Evolutionary conservation across 139 green algal species (phyloP).

Genomic region (Chlamydomonas sp.): DNA sequence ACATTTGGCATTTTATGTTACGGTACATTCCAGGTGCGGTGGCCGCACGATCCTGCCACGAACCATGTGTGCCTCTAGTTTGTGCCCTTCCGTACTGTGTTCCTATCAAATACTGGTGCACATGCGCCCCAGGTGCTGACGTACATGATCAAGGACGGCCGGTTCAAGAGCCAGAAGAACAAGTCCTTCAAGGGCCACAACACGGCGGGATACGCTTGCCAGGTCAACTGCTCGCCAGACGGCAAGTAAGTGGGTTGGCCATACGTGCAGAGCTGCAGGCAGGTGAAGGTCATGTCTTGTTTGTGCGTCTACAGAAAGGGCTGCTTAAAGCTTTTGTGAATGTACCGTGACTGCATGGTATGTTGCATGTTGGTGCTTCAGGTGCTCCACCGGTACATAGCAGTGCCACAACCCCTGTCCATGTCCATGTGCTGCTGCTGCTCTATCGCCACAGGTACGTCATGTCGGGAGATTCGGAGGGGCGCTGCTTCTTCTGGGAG

Average conservation of each 20-base stretch:
- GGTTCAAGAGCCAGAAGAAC: conserved; percentile 94
- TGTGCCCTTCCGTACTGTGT: too few species aligned
- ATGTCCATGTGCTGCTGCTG: background rate
- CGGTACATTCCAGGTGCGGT: too few species aligned
- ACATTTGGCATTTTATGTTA: too few species aligned
- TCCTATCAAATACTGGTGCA: too few species aligned
- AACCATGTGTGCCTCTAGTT: too few species aligned
- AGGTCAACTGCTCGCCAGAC: conserved; percentile 64
- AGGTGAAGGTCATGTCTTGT: background rate
- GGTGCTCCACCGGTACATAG: background rate
- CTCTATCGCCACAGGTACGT: conserved; percentile 67
- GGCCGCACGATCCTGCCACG: too few species aligned
- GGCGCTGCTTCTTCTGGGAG: conserved; percentile 96
- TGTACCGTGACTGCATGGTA: too few species aligned
- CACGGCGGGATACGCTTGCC: conserved; percentile 91
- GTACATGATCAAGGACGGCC: conserved; percentile 85
- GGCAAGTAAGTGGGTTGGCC: conserved; percentile 30
- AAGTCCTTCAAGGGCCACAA: conserved; percentile 97
- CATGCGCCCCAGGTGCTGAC: conserved; percentile 82
- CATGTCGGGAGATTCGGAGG: conserved; percentile 91
- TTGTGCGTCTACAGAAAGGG: background rate
- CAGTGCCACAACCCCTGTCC: background rate
- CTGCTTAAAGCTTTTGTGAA: too few species aligned
- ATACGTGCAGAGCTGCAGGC: background rate
- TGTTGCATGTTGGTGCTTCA: too few species aligned